Conservation (phyloP, 257 asterid species). For the Lycium ferocissimum region DNA sequence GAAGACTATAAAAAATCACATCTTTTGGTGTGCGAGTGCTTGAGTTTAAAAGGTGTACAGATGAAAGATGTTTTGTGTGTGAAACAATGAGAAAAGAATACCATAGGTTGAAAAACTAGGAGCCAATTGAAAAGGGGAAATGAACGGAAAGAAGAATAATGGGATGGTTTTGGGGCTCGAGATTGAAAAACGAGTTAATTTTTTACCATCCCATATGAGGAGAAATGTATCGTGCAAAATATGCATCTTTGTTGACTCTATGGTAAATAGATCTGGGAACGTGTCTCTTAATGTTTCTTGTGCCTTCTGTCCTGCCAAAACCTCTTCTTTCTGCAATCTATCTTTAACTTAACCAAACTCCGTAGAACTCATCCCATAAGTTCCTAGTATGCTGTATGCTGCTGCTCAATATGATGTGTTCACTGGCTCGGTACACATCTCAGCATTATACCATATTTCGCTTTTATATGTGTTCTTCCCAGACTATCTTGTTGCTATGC, state of each 20-base stretch:
- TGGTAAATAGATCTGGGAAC: background rate
- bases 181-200: background rate
- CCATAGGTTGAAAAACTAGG: background rate
- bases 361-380: background rate
- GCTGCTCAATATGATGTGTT: background rate
- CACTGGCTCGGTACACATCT: background rate
- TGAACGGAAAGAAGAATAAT: background rate
- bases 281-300: background rate
- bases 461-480: too few relatives aligned
- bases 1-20: background rate
- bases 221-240: background rate
- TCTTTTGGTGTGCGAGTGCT: background rate
- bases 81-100: background rate
- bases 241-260: background rate
- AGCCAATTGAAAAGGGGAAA: background rate
- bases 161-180: background rate
- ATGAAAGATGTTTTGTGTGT: background rate
- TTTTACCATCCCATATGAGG: background rate
- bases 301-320: background rate
- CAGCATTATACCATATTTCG: background rate
- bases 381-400: background rate
- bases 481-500: too few relatives aligned
- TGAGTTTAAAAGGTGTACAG: background rate
- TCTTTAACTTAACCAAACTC: conserved; percentile 1
- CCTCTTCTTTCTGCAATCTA: background rate